Evolutionary conservation across 345 rosid species (phyloP), one percentile per base, ranked within the genome.

Genomic region (Acer saccharum): DNA sequence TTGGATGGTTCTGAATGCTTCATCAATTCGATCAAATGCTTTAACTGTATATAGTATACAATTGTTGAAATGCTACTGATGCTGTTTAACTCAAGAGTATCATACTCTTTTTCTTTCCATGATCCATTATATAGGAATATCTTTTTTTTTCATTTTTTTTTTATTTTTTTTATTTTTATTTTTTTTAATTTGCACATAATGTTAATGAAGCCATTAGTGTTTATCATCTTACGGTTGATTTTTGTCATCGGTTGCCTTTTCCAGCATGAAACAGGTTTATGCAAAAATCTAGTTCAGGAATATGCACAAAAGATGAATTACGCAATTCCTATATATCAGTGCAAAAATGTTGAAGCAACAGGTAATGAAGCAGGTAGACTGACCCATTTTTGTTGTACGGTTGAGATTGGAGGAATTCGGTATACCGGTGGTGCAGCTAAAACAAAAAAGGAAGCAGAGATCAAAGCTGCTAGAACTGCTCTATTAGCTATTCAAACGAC

Each of bases 231-330:
- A 67, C 14, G 6, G 46, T 8, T 43, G 46, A 8, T 11, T 43
- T 43, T 43, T 11, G 32, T 43, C 65, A 13, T 65, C 67, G 74
- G 79, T 61, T 79, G 76, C 61, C 64, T 63, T 17, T 57, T 84
- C 76, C 88, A 96, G 99, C 93, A 90, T 39, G 97, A 94, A 83
- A 92, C 90, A 21, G 98, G 99, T 16, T 83, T 94, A 66, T 92
- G 99, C 90, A 96, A 96, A 83, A 94, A 94, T 80, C 87, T 96
- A 65, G 92, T 96, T 76, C 98, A 96, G 80, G 98, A 92, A 83
- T 96, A 90, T 78, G 99, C 98, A 9, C 98, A 94, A 78, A 96
- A 92, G 88, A 94, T 88, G 99, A 94, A 94, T 76, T 90, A 84
- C 70, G 98, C 98, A 2, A 92, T 90, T 77, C 98, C 99, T 8